Conservation (phyloP, 805 yeast genomes). For the Candida quercuum region DNA sequence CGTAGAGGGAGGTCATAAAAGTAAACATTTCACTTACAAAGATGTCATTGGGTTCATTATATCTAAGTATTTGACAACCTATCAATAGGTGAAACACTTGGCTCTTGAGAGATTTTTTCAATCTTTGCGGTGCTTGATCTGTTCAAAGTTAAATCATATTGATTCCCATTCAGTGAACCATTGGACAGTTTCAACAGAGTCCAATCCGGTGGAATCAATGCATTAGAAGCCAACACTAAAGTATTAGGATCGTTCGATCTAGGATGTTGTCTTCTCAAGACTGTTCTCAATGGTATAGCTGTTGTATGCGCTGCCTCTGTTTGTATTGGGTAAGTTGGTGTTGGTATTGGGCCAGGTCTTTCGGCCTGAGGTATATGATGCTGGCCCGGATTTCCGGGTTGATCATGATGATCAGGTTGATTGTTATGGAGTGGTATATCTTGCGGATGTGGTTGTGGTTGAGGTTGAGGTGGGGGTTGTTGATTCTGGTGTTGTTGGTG, state of each 20-base stretch:
- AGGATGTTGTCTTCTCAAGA: too few species aligned
- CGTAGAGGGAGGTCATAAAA: not conserved
- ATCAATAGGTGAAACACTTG: not conserved
- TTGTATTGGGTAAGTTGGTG: not conserved
- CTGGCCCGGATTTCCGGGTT: not conserved
- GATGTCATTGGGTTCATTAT: not conserved
- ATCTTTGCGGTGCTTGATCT: constrained; percentile 8
- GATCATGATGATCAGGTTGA: not conserved
- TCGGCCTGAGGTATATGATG: not conserved
- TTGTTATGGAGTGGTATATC: too few species aligned
- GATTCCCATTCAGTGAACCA: constrained; percentile 5
- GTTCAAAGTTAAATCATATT: constrained; percentile 12
- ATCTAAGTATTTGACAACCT: not conserved
- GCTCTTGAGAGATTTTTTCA: constrained; percentile 4
- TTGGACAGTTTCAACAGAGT: constrained; percentile 17
- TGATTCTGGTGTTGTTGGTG: not conserved
- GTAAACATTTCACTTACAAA: not conserved
- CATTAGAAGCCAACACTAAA: constrained; percentile 6
- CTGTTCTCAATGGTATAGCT: not conserved
- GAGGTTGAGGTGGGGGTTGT: constrained; percentile 3
- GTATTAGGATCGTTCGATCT: not conserved
- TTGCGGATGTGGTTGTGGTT: constrained; percentile 2
- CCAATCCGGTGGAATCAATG: constrained; percentile 24
- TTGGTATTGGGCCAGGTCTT: too few species aligned
- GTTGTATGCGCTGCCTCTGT: constrained; percentile 1